phyloP scores from a whole-genome alignment of 305 asterid species.

The Solanum hybrid region DNA sequence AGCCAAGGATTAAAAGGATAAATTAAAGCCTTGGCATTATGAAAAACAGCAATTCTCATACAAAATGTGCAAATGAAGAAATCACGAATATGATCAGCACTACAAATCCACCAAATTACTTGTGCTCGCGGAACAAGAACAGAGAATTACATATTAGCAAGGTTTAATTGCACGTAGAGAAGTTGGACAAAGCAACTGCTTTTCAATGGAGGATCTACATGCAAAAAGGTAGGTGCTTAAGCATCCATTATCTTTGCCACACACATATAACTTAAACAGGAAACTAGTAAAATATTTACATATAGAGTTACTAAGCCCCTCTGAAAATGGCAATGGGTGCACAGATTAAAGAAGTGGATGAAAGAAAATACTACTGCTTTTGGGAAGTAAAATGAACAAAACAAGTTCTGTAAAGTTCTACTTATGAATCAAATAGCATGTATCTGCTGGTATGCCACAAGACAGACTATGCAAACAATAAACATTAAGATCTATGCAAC shows the following conservation, averaged over 20 bases:
- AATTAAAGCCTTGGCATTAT: background rate
- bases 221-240: background rate
- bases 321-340: background rate
- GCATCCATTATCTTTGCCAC: background rate
- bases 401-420: background rate
- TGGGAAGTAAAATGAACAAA: background rate
- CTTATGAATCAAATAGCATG: background rate
- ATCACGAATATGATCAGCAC: background rate
- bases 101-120: background rate
- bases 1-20: background rate
- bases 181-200: background rate
- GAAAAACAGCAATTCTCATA: background rate
- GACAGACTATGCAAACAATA: background rate
- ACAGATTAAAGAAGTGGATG: background rate
- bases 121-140: background rate
- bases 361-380: background rate
- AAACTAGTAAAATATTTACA: background rate
- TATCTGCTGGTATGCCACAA: background rate
- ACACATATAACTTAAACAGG: background rate
- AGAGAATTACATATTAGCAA: background rate
- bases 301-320: background rate
- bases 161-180: background rate
- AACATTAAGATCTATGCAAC: background rate
- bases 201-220: background rate
- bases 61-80: background rate